Evolutionary conservation across 2,329 filamentous ascomycete species (phyloP).

Genomic region (Nannizzia gypsea): DNA sequence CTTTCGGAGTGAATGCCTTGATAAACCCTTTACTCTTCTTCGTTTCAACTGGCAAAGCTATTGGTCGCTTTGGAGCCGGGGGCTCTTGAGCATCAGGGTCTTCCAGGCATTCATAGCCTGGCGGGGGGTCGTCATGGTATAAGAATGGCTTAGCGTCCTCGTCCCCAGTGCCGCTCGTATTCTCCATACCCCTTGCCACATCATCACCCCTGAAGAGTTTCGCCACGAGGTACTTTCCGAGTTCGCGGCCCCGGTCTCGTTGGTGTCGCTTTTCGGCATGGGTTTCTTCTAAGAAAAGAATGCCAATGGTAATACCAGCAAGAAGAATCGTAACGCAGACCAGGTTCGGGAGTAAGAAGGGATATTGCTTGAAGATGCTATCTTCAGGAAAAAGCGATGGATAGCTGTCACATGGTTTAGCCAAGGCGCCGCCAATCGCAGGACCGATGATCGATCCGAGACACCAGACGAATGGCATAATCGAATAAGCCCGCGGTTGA

Average conservation of each 20-base stretch:
- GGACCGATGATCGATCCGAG: slow-evolving; percentile 91
- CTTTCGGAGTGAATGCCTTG: slow-evolving; percentile 69
- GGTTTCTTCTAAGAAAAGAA: slow-evolving; percentile 88
- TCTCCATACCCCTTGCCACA: neutral
- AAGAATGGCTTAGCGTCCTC: slow-evolving; percentile 24
- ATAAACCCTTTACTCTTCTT: slow-evolving; percentile 32
- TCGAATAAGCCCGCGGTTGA: slow-evolving; percentile 85
- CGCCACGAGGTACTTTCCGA: slow-evolving; percentile 57
- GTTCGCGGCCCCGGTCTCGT: slow-evolving; percentile 62
- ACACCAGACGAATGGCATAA: slow-evolving; percentile 98
- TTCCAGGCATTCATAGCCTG: slow-evolving; percentile 53
- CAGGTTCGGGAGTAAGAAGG: slow-evolving; percentile 86
- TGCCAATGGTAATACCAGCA: slow-evolving; percentile 62
- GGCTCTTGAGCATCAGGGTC: slow-evolving; percentile 30
- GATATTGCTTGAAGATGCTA: slow-evolving; percentile 72
- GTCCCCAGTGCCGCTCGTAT: neutral
- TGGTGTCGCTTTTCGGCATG: slow-evolving; percentile 69
- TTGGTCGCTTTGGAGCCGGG: slow-evolving; percentile 16
- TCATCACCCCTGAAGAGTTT: slow-evolving; percentile 3
- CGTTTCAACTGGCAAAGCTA: slow-evolving; percentile 9
- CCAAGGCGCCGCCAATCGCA: slow-evolving; percentile 78
- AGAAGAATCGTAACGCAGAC: slow-evolving; percentile 71
- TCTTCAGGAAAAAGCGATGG: slow-evolving; percentile 59
- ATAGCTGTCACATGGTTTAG: slow-evolving; percentile 73
- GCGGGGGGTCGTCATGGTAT: slow-evolving; percentile 50